Evolutionary conservation across 257 asterid genomes (phyloP).

Genomic region (Henckelia pumila): DNA sequence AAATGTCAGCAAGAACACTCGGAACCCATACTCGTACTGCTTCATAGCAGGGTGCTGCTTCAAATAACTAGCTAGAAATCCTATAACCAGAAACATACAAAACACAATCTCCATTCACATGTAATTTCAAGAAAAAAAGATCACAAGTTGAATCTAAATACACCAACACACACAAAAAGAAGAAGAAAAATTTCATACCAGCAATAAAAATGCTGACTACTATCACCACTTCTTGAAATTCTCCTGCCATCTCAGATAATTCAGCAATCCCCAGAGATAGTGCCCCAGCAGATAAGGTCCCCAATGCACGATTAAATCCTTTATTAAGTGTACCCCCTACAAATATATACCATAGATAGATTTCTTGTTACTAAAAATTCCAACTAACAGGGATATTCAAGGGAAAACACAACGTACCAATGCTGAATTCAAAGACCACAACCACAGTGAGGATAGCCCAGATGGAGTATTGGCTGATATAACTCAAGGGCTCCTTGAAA

Average conservation of each 20-base stretch:
- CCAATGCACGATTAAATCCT: constrained; percentile 87
- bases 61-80: constrained; percentile 63
- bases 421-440: constrained; percentile 88
- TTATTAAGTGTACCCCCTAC: constrained; percentile 76
- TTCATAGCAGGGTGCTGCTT: constrained; percentile 79
- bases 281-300: constrained; percentile 88
- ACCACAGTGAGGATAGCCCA: constrained; percentile 89
- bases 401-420: constrained; percentile 39
- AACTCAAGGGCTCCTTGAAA: constrained; percentile 56
- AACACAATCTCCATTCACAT: neutral
- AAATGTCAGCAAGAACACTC: constrained; percentile 82
- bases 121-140: neutral
- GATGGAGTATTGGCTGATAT: constrained; percentile 46
- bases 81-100: constrained; percentile 36
- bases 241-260: constrained; percentile 58
- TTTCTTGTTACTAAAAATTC: neutral
- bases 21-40: constrained; percentile 89
- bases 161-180: neutral
- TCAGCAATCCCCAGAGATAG: constrained; percentile 75
- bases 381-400: neutral
- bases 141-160: constrained; percentile 16
- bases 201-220: constrained; percentile 76
- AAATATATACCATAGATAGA: neutral
- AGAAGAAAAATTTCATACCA: constrained; percentile 33
- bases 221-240: constrained; percentile 51